Base-by-base conservation (phyloP, 441 rosid genomes). In the Theobroma grandiflorum region DNA sequence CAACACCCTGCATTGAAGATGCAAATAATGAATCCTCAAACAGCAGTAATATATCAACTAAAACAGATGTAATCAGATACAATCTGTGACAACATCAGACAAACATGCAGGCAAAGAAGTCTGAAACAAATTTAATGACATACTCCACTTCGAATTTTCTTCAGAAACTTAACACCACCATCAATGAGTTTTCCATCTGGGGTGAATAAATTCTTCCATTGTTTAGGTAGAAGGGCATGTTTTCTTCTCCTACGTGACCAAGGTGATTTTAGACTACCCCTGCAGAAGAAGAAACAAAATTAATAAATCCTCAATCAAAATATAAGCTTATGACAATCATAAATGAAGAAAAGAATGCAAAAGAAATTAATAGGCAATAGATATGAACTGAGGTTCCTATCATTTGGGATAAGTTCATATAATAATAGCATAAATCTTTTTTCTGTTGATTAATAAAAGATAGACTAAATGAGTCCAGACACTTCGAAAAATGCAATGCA, bases 141-240 rank as follows among this genome's bases (percentile, higher is more conserved):
- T 86, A 95, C 99, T 83, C 97, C 97, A 59, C 91, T 94, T 47
- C 99, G 95, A 79, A 90, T 97, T 89, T 90, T 95, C 88, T 94
- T 95, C 82, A 95, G 86, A 80, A 95, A 91, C 81, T 91, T 92
- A 67, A 91, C 83, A 80, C 96, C 98, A 68, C 93, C 96, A 82
- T 92, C 97, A 69, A 73, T 43, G 76, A 95, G 89, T 84, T 83
- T 89, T 58, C 98, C 99, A 80, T 95, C 93, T 33, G 88, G 86
- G 14, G 88, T 84, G 85, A 94, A 94, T 68, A 91, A 88, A 79
- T 84, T 85, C 82, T 81, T 89, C 99, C 99, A 95, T 35, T 90
- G 95, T 73, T 86, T 85, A 9, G 94, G 87, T n/a, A 79, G 86
- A 81, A 95, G 99, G 15, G 92, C 93, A 53, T 87, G 91, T 84